phyloP scores from a whole-genome alignment of 2,329 filamentous ascomycete species.

The Aspergillus ruber region DNA sequence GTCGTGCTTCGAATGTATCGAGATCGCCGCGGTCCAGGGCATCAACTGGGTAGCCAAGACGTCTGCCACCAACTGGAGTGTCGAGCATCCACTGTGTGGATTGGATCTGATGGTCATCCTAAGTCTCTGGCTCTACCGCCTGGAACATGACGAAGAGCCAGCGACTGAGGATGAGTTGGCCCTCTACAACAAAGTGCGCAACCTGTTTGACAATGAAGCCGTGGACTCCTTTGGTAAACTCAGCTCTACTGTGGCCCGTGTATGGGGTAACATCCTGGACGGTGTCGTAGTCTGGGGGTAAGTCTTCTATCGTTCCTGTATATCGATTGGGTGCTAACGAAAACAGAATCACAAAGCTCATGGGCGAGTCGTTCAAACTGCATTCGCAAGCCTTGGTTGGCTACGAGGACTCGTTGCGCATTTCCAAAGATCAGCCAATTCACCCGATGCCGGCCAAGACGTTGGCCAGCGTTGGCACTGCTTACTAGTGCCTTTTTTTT shows the following conservation, averaged over 20 bases:
- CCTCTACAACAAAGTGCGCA: conserved; percentile 64
- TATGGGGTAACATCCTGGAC: conserved; percentile 97
- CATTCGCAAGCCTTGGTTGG: conserved; percentile 91
- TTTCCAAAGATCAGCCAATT: conserved; percentile 35
- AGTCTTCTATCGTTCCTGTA: conserved; percentile 41
- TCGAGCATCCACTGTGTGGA: conserved; percentile 93
- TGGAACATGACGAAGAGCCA: conserved; percentile 96
- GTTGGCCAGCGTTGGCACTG: conserved; percentile 37
- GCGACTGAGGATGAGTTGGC: conserved; percentile 37
- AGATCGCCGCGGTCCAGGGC: conserved; percentile 87
- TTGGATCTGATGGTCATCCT: conserved; percentile 97
- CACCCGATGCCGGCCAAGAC: conserved; percentile 40
- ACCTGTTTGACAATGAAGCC: conserved; percentile 78
- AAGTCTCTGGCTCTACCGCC: conserved; percentile 94
- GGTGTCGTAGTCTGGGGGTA: conserved; percentile 99
- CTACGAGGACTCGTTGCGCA: conserved; percentile 65
- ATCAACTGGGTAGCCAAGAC: conserved; percentile 98
- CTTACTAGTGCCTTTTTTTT: conserved; percentile 30
- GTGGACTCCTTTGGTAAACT: conserved; percentile 78
- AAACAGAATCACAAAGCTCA: conserved; percentile 60
- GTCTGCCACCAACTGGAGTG: conserved; percentile 97
- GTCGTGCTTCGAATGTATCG: conserved; percentile 95
- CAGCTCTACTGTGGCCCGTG: conserved; percentile 87
- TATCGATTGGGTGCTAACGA: conserved; percentile 5
- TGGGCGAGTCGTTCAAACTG: conserved; percentile 96